Base-by-base conservation (phyloP, 208 protist genomes). In the Crithidia mellificae region DNA sequence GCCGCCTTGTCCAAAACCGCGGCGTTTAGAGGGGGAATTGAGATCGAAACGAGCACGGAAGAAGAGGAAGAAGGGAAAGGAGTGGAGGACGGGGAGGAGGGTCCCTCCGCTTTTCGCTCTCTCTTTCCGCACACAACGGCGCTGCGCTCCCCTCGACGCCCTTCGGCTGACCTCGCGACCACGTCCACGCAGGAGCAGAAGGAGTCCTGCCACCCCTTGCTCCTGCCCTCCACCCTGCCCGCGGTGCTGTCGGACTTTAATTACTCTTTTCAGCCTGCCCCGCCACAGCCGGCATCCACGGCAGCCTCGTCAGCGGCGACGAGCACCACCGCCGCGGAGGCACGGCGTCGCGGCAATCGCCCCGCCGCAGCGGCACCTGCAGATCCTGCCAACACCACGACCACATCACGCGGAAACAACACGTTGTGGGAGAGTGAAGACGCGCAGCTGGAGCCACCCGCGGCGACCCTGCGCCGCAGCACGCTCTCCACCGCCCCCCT, bases 241-340 rank as follows among this genome's bases (percentile, higher is more conserved):
- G 44, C 80, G 25, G 83, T 92, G n/a, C 27, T 92, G 2, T 92
- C 86, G 2, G 84, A 89, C 47, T 54, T 76, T 19, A 92, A 92
- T 52, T 85, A 85, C 64, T 53, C 64, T 36, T 85, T 83, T 55
- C 75, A 69, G 4, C 67, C 61, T 0, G 59, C 53, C 9, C 39
- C 69, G 11, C 39, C 55, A 14, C 3, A 46, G n/a, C n/a, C n/a
- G 36, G 36, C 32, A 46, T 20, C 6, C 25, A 29, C 46, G 20
- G 34, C 25, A 27, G 55, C 39, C 36, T 32, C 2, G 22, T 17
- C 41, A 15, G 25, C 62, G 24, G 38, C 52, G 17, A 14, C 43
- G 34, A 52, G 29, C 41, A n/a, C 57, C 2, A 30, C 34, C 9
- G 55, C 55, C 34, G 38, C 38, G 1, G 57, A 30, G 9, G 44